Conservation (phyloP, 2,329 filamentous ascomycete genomes). For the Mycosphaerelloides madeirae region DNA sequence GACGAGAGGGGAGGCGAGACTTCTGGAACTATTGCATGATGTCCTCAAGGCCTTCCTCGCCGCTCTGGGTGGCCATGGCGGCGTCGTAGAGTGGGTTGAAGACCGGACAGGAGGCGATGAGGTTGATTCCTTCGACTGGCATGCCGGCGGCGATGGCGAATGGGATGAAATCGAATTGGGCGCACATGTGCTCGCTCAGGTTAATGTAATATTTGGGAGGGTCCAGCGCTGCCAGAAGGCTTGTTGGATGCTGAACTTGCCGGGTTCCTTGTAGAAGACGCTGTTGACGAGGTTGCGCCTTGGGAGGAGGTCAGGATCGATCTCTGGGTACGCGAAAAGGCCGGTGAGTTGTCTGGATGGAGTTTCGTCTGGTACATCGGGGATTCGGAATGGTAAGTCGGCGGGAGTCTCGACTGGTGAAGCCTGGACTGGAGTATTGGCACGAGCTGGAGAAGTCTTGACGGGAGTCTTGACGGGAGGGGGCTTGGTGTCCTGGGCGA, state of each 20-base stretch:
- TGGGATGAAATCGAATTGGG: slow-evolving; percentile 13
- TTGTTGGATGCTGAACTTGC: neutral
- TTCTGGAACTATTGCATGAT: too few relatives aligned
- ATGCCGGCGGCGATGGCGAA: slow-evolving; percentile 12
- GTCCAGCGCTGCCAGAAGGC: slow-evolving; percentile 12
- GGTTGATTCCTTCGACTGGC: slow-evolving; percentile 21
- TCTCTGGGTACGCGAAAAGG: too few relatives aligned
- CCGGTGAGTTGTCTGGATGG: too few relatives aligned
- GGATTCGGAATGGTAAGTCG: too few relatives aligned
- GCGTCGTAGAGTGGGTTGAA: slow-evolving; percentile 16
- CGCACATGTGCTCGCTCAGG: slow-evolving; percentile 13
- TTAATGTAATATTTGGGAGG: slow-evolving; percentile 6
- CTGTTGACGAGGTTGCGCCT: neutral
- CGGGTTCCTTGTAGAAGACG: neutral
- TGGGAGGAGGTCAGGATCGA: too few relatives aligned
- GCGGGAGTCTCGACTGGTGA: too few relatives aligned
- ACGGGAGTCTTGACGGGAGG: too few relatives aligned
- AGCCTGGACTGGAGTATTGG: too few relatives aligned
- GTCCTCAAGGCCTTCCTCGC: slow-evolving; percentile 9
- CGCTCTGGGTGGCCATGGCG: slow-evolving; percentile 9
- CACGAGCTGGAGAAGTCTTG: too few relatives aligned
- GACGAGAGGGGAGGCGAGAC: neutral
- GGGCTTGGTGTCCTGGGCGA: too few relatives aligned
- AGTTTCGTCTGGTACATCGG: too few relatives aligned
- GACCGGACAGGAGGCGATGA: slow-evolving; percentile 16